phyloP scores from a whole-genome alignment of 345 rosid genomes.

The Eucalyptus melliodora region DNA sequence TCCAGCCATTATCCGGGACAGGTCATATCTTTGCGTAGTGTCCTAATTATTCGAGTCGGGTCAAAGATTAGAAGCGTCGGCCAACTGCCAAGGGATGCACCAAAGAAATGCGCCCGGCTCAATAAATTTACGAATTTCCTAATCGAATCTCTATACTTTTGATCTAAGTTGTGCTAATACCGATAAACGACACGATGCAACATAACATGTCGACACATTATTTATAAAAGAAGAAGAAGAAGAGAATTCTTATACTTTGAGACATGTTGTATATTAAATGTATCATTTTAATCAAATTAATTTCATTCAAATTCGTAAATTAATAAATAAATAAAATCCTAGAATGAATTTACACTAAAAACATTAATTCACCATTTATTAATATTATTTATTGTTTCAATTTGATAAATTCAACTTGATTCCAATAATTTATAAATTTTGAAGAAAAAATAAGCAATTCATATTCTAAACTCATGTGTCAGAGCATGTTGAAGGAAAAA shows the following conservation, averaged over 20 bases:
- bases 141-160: not conserved
- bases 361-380: accelerated
- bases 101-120: not conserved
- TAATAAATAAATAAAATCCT: accelerated
- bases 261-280: accelerated
- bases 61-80: not conserved
- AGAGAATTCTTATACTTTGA: accelerated
- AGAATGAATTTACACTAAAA: too few relatives aligned
- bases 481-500: accelerated
- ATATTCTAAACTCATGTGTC: accelerated
- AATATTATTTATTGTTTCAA: too few relatives aligned
- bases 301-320: too few relatives aligned
- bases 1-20: not conserved
- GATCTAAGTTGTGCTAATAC: too few relatives aligned
- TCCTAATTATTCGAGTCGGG: not conserved
- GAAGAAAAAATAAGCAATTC: too few relatives aligned
- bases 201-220: accelerated
- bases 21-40: not conserved
- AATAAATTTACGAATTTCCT: not conserved
- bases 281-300: too few relatives aligned
- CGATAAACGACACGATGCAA: accelerated
- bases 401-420: too few relatives aligned
- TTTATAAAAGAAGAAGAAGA: too few relatives aligned
- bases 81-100: not conserved
- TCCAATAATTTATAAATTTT: too few relatives aligned